These are phyloP conservation scores for Herpetomonas tarakana DNA, from an alignment of 208 protist species.

Conservation along the genomic window DNA sequence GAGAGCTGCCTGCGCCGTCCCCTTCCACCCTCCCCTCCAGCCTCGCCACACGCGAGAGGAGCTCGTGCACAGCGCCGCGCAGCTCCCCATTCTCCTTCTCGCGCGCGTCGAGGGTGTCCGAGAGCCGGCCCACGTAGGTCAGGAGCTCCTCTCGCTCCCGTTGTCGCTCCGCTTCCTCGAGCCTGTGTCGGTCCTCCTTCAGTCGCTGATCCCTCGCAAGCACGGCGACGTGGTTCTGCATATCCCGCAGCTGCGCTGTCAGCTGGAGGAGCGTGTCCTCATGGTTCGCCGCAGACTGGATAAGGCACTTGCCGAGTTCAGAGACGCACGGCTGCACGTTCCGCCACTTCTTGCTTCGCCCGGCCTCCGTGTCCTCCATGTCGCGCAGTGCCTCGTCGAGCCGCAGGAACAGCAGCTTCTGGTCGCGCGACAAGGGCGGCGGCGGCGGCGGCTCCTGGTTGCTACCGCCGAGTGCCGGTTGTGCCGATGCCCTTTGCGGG, in stretches of 20 bases:
- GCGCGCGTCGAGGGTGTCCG: background rate
- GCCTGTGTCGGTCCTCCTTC: slow-evolving; percentile 68
- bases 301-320: slow-evolving; percentile 17
- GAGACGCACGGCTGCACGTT: slow-evolving; percentile 77
- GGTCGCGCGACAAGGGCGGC: background rate
- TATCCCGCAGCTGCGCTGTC: slow-evolving; percentile 24
- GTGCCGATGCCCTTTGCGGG: no score
- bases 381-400: slow-evolving; percentile 25
- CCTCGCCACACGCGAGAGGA: slow-evolving; percentile 12
- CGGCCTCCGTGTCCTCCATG: slow-evolving; percentile 40
- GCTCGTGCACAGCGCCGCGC: slow-evolving; percentile 12
- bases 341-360: slow-evolving; percentile 45
- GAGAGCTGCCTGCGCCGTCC: background rate
- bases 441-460: slow-evolving; percentile 3
- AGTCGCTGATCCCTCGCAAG: slow-evolving; percentile 45
- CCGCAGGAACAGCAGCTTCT: background rate
- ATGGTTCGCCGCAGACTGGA: slow-evolving; percentile 13
- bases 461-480: no score
- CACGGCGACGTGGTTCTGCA: slow-evolving; percentile 32
- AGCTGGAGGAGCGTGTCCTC: slow-evolving; percentile 20
- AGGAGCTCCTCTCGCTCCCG: background rate
- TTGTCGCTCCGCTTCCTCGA: slow-evolving; percentile 26
- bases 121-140: background rate
- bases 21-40: slow-evolving; percentile 12
- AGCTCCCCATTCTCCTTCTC: slow-evolving; percentile 11